These are phyloP conservation scores for Keithomyces neogunnii DNA, from an alignment of 2,329 filamentous ascomycete species.

Conservation along the genomic window DNA sequence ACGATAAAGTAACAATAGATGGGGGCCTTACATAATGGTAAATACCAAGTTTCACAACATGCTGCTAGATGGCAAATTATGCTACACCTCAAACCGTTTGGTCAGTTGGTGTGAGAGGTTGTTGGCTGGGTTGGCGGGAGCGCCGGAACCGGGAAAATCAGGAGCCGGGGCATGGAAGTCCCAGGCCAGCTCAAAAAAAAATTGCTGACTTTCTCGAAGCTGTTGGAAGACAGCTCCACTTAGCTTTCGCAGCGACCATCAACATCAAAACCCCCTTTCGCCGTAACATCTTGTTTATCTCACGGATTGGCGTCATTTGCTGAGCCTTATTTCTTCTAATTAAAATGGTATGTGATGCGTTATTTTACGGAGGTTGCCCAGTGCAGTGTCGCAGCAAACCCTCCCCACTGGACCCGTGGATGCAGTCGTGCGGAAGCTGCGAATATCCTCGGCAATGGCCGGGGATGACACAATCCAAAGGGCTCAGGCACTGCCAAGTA, in stretches of 20 bases:
- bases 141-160: constrained; percentile 26
- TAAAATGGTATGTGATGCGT: constrained; percentile 19
- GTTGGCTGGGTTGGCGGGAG: not conserved
- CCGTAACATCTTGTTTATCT: not conserved
- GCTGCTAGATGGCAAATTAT: too few species aligned
- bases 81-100: not conserved
- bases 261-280: not conserved
- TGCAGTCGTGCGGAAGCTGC: not conserved
- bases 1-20: not conserved
- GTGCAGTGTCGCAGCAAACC: not conserved
- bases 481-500: not conserved
- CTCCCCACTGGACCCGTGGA: not conserved
- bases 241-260: constrained; percentile 1
- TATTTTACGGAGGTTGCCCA: not conserved
- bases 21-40: not conserved
- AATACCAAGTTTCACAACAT: too few species aligned
- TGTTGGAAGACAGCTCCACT: constrained; percentile 30
- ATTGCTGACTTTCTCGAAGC: constrained; percentile 32
- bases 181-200: constrained; percentile 18
- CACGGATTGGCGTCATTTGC: not conserved
- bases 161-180: constrained; percentile 13
- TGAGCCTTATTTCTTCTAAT: constrained; percentile 8
- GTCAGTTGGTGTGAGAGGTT: not conserved
- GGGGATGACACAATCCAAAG: not conserved
- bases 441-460: not conserved